These are phyloP conservation scores for Amphirosellinia nigrospora DNA, from an alignment of 495 filamentous ascomycete genomes.

Conservation along the genomic window DNA sequence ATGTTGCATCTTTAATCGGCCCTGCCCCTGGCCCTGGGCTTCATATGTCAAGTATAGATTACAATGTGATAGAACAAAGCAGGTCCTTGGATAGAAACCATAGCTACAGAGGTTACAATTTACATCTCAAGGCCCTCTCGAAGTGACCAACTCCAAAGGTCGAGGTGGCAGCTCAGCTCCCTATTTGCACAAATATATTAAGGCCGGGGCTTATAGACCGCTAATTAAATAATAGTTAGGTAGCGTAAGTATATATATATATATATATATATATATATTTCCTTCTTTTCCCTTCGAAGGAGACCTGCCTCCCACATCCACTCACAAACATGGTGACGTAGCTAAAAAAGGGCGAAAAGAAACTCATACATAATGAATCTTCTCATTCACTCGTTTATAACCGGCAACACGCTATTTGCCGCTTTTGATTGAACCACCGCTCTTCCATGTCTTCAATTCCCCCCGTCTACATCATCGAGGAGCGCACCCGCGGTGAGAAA, in stretches of 20 bases:
- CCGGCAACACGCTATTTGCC: background rate
- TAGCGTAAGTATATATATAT: background rate
- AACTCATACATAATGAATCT: constrained; percentile 13
- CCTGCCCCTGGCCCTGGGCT: no score
- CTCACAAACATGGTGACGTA: background rate
- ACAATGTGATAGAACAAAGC: no score
- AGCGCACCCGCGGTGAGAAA: background rate
- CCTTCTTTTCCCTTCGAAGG: background rate
- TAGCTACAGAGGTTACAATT: background rate
- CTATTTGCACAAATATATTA: constrained; percentile 9
- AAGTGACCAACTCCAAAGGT: background rate
- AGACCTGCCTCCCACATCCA: constrained; percentile 1
- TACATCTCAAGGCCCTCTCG: background rate
- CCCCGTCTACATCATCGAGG: constrained; percentile 15
- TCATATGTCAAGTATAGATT: no score
- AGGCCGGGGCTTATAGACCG: background rate
- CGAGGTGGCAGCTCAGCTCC: background rate
- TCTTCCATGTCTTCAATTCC: constrained; percentile 7
- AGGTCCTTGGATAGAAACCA: no score
- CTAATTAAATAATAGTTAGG: constrained; percentile 9
- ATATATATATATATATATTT: background rate
- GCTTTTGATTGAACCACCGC: background rate
- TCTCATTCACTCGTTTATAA: constrained; percentile 22
- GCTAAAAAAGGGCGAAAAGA: constrained; percentile 4
- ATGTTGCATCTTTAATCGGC: no score